Base-by-base conservation (phyloP, 2,329 filamentous ascomycete genomes). In the Beauveria varroae region DNA sequence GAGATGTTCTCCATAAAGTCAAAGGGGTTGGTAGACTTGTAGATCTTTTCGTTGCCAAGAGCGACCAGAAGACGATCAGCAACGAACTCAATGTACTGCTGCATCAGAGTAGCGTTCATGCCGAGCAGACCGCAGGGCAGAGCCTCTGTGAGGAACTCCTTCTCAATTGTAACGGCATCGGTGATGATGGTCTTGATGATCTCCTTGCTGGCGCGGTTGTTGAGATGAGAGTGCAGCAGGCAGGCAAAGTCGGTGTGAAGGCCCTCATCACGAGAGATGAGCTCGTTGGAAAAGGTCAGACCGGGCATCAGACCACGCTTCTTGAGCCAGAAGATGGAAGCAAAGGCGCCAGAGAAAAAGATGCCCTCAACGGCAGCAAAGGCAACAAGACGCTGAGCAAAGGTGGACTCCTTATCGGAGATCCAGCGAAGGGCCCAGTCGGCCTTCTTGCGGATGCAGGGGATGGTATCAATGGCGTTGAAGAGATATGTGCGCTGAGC, bases 1-100 rank as follows among this genome's bases (percentile, higher is more conserved):
- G 95, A 98, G 78, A 99, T 99, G 80, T 96, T 97, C 85, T 99
- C 95, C 95, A 99, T 99, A 78, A 99, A 99, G 83, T 99, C 95
- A 75, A 99, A 99, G 74, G 95, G 95, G 81, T 99, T 99, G 75
- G 88, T 85, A 28, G 89, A 82, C 73, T 95, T 90, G 86, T 96
- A 99, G 70, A 90, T 83, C 84, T 97, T 98, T 70, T 90, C 85
- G 78, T 97, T 97, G 71, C 95, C 95, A 52, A 99, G 89, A 37
- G 95, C 88, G 63, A 98, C 81, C 41, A 99, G 86, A 41, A 99
- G 88, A 69, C 95, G 90, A 76, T 99, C 95, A 66, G 95, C 95
- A 54, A 99, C 95, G 70, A 99, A 99, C 85, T 99, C 95, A 68
- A 99, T 99, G 83, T 99, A 99, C 80, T 98, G 93, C 84, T 96